These are phyloP conservation scores for Schwanniomyces etchellsii DNA, from an alignment of 1,139 yeast genomes.

Conservation along the genomic window DNA sequence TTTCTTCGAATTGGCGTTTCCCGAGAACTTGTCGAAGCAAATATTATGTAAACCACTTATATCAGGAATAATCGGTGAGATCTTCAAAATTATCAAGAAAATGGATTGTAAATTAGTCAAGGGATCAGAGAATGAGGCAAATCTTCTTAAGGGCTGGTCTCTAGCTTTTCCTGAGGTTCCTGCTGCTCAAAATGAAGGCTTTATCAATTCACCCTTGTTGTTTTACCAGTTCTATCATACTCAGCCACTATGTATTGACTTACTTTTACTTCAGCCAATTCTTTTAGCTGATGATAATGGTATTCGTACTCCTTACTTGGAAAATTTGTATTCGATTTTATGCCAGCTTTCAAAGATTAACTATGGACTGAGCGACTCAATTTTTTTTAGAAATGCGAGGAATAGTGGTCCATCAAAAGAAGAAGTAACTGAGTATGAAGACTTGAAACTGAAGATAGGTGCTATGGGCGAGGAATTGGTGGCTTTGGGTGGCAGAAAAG, in stretches of 20 bases:
- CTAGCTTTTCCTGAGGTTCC: slow-evolving; percentile 32
- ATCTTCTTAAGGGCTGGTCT: slow-evolving; percentile 51
- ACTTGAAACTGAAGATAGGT: slow-evolving; percentile 13
- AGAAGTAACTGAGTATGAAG: slow-evolving; percentile 6
- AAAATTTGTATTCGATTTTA: slow-evolving; percentile 75
- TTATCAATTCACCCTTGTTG: slow-evolving; percentile 43
- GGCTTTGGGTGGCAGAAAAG: slow-evolving; percentile 15
- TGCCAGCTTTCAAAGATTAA: slow-evolving; percentile 61
- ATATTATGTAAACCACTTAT: slow-evolving; percentile 81
- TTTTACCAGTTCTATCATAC: slow-evolving; percentile 59
- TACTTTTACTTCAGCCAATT: slow-evolving; percentile 77
- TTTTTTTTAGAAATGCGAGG: slow-evolving; percentile 21
- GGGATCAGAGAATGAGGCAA: slow-evolving; percentile 60
- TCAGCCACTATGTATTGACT: slow-evolving; percentile 58
- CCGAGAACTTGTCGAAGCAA: slow-evolving; percentile 52
- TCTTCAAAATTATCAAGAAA: slow-evolving; percentile 66
- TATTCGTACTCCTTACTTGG: slow-evolving; percentile 84
- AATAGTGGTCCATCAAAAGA: slow-evolving; percentile 5
- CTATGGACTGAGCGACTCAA: slow-evolving; percentile 16
- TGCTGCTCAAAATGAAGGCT: slow-evolving; percentile 18
- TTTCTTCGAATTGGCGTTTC: slow-evolving; percentile 64
- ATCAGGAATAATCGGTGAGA: slow-evolving; percentile 71
- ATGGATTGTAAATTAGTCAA: slow-evolving; percentile 72
- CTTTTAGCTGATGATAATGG: slow-evolving; percentile 80
- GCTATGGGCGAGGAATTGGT: slow-evolving; percentile 17